Conservation (phyloP, 2,329 filamentous ascomycete genomes). For the Aspergillus awamori region DNA sequence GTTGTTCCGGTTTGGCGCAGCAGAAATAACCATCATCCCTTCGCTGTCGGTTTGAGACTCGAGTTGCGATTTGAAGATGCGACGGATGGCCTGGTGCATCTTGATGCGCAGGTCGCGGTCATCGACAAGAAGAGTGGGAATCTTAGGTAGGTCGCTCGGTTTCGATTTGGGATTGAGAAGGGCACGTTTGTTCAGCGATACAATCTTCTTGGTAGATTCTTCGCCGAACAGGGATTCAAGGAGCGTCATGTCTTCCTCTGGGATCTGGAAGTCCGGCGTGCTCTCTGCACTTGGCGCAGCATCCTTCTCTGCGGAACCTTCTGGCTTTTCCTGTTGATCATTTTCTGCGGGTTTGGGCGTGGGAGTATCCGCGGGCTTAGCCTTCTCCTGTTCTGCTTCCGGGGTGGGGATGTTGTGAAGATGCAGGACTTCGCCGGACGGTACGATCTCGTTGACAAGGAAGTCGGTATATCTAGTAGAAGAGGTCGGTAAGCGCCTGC, state of each 20-base stretch:
- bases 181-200: slow-evolving; percentile 59
- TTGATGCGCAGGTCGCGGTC: slow-evolving; percentile 65
- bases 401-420: slow-evolving; percentile 55
- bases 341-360: slow-evolving; percentile 17
- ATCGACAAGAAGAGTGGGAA: slow-evolving; percentile 58
- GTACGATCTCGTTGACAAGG: slow-evolving; percentile 83
- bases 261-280: slow-evolving; percentile 37
- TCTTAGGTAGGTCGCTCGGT: slow-evolving; percentile 56
- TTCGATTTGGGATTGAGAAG: slow-evolving; percentile 58
- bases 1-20: slow-evolving; percentile 42
- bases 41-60: slow-evolving; percentile 77
- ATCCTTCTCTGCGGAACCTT: slow-evolving; percentile 15
- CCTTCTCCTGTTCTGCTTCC: slow-evolving; percentile 14
- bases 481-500: slow-evolving; percentile 3
- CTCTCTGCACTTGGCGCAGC: slow-evolving; percentile 19
- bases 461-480: slow-evolving; percentile 79
- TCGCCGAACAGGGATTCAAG: slow-evolving; percentile 56
- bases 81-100: slow-evolving; percentile 69
- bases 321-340: slow-evolving; percentile 17
- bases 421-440: slow-evolving; percentile 75
- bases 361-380: slow-evolving; percentile 14
- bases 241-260: slow-evolving; percentile 48
- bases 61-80: slow-evolving; percentile 75
- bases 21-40: slow-evolving; percentile 64
- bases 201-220: slow-evolving; percentile 53